These are phyloP conservation scores for Chlorella sp. DNA, from an alignment of 139 green algal species.

Conservation along the genomic window DNA sequence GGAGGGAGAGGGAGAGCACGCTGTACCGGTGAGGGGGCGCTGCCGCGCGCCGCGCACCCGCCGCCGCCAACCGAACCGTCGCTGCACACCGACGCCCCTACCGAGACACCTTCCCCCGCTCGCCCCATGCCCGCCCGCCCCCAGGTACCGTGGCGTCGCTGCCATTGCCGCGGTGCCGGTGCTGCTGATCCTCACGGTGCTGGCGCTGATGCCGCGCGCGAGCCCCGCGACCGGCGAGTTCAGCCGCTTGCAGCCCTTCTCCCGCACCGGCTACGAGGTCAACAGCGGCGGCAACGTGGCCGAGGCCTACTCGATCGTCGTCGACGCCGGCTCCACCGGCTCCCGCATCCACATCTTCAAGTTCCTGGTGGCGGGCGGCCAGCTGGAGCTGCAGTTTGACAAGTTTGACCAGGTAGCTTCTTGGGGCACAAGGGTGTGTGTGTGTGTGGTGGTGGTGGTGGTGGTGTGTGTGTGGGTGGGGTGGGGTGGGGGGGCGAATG, in stretches of 20 bases:
- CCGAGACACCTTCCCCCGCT: too few relatives aligned
- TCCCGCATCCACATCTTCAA: conserved; percentile 95
- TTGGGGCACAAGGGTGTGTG: too few relatives aligned
- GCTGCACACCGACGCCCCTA: too few relatives aligned
- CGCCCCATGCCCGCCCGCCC: too few relatives aligned
- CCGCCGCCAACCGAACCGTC: too few relatives aligned
- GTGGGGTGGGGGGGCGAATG: too few relatives aligned
- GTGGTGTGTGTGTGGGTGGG: too few relatives aligned
- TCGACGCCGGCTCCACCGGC: conserved; percentile 96
- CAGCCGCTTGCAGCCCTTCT: conserved; percentile 33
- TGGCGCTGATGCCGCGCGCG: conserved; percentile 58
- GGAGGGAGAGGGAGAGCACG: too few relatives aligned
- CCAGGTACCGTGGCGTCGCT: conserved; percentile 23
- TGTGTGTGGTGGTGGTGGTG: not conserved
- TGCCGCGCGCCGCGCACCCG: too few relatives aligned
- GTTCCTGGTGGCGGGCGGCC: conserved; percentile 62
- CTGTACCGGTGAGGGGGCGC: too few relatives aligned
- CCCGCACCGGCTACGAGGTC: conserved; percentile 5
- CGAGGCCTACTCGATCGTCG: conserved; percentile 83
- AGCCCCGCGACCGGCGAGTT: conserved; percentile 24
- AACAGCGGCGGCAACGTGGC: not conserved
- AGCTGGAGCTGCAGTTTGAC: conserved; percentile 74
- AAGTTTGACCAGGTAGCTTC: too few relatives aligned
- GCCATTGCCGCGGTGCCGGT: conserved; percentile 36
- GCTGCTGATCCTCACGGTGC: conserved; percentile 62